These are phyloP conservation scores for Lanmaoa pseudosensibilis DNA, from an alignment of 768 basidiomycete species.

Conservation along the genomic window DNA sequence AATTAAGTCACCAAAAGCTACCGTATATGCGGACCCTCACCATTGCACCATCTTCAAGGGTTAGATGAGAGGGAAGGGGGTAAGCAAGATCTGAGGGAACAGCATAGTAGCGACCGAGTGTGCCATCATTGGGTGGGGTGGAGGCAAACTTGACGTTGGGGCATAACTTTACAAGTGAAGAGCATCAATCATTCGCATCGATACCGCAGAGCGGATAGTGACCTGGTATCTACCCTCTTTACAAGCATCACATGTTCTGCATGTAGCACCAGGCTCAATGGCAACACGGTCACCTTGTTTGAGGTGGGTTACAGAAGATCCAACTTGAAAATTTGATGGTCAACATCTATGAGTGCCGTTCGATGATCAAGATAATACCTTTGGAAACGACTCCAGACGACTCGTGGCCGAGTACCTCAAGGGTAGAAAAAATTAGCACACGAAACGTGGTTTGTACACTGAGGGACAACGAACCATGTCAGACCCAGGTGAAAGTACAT, in stretches of 20 bases:
- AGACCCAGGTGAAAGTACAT: constrained; percentile 58
- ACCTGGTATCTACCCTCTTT: constrained; percentile 85
- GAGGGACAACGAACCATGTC: constrained; percentile 61
- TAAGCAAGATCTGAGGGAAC: constrained; percentile 86
- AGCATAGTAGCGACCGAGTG: constrained; percentile 81
- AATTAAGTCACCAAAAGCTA: neutral
- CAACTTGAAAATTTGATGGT: constrained; percentile 47
- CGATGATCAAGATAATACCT: constrained; percentile 38
- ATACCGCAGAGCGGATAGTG: constrained; percentile 12
- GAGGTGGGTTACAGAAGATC: constrained; percentile 70
- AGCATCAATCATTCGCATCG: neutral
- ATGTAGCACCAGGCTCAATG: constrained; percentile 87
- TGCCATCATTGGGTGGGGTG: constrained; percentile 92
- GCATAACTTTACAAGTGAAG: constrained; percentile 58
- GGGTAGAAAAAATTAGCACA: neutral
- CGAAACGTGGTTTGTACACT: neutral
- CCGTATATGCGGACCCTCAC: constrained; percentile 37
- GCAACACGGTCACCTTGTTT: constrained; percentile 87
- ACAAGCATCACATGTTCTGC: constrained; percentile 81
- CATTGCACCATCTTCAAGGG: constrained; percentile 95
- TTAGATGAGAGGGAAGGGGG: constrained; percentile 76
- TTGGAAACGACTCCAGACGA: constrained; percentile 77
- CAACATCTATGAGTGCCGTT: neutral
- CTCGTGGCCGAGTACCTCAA: constrained; percentile 93
- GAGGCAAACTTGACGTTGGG: constrained; percentile 86